These are phyloP conservation scores for Chytriomyces hyalinus DNA, from an alignment of 192 early-diverging fungal species.

Conservation along the genomic window DNA sequence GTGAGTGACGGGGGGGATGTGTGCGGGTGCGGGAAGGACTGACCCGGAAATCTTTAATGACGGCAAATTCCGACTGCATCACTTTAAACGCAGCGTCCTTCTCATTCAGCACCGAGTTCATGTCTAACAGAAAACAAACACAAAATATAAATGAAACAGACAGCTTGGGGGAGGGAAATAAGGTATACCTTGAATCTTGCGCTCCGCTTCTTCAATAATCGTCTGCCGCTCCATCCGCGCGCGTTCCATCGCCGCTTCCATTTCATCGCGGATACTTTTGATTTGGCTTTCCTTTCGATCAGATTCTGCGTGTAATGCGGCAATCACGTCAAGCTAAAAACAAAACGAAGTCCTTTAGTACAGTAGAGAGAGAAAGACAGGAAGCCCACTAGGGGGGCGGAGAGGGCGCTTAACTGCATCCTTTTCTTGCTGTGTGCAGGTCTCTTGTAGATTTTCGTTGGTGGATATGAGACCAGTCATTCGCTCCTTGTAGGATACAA, in stretches of 20 bases:
- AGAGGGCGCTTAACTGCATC: constrained; percentile 68
- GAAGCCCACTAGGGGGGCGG: no score
- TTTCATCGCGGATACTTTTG: constrained; percentile 48
- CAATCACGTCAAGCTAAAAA: constrained; percentile 64
- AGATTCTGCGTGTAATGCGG: constrained; percentile 60
- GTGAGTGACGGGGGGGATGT: not conserved
- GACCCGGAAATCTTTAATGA: constrained; percentile 70
- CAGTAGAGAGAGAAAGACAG: not conserved
- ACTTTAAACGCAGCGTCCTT: constrained; percentile 65
- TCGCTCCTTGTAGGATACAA: constrained; percentile 47
- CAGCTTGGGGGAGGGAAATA: no score
- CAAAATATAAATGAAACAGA: no score
- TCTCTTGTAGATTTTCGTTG: constrained; percentile 61
- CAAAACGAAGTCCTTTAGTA: not conserved
- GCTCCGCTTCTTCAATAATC: constrained; percentile 51
- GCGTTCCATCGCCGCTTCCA: constrained; percentile 43
- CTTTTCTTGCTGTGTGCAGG: constrained; percentile 60
- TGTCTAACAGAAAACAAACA: constrained; percentile 44
- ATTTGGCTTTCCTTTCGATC: constrained; percentile 59
- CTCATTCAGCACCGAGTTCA: constrained; percentile 54
- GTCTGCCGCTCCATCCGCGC: constrained; percentile 43
- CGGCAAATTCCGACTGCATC: constrained; percentile 68
- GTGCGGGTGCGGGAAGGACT: no score
- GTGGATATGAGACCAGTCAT: constrained; percentile 52
- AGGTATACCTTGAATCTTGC: constrained; percentile 57